Base-by-base conservation (phyloP, 768 basidiomycete genomes). In the Imleria badia region DNA sequence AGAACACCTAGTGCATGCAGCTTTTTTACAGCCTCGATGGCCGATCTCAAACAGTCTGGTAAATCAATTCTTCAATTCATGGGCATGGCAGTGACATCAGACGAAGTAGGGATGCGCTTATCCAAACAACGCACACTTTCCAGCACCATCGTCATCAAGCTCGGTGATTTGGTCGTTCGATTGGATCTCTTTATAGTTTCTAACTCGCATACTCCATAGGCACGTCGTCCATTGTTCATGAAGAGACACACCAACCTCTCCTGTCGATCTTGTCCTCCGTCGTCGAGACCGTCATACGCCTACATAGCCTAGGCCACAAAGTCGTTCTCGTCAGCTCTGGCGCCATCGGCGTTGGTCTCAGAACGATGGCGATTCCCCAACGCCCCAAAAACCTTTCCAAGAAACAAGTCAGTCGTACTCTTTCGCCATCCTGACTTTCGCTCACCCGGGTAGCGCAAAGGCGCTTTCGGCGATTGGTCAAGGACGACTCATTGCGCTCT, bases 381-480 rank as follows among this genome's bases (percentile, higher is more conserved):
- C 78, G 82, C 48, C 92, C 94, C 3, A 96, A 95, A 63, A 87
- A 80, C 56, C 73, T 99, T 20, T 86, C 89, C 3, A 91, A 91
- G 47, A 97, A 95, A 73, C 95, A 98, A 82, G 94, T 89, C 62
- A 59, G 83, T 72, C 29, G n/a, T 20, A 17, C 48, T 19, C 20
- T 17, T 14, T 31, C 17, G 3, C 29, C 36, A 19, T 44, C n/a
- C 10, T 23, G 12, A 14, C 5, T 49, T 22, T 41, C 47, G 45
- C 65, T 70, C 58, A 63, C 55, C 60, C 33, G 39, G 60, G n/a
- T 62, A 61, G 62, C 54, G 20, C 35, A 44, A 62, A 97, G 93
- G 97, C 97, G 12, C 75, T 98, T 45, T 96, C 96, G 31, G 96
- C 97, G 0, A 94, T 98, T 45, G 97, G 97, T 1, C 97, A 99